A percentile compares a stretch with the other conserved stretches of the same genome.
These are phyloP conservation scores for Triangularia setosa DNA, from an alignment of 2,329 filamentous ascomycete species.

Conservation along the genomic window DNA sequence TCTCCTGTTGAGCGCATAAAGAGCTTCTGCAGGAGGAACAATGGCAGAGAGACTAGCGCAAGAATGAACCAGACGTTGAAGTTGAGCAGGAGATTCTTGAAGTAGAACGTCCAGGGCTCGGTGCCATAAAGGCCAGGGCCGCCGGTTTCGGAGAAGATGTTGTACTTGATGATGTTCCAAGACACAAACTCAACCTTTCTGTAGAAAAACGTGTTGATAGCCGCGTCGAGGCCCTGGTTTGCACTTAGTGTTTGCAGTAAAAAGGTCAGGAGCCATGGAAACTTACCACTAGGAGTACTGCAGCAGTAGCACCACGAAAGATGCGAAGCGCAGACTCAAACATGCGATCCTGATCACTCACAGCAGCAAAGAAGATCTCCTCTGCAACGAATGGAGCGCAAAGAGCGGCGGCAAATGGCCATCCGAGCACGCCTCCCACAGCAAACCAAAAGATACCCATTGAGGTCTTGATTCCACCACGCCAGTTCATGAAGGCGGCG, in stretches of 20 bases:
- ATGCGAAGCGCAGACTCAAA: slow-evolving; percentile 59
- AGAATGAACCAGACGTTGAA: slow-evolving; percentile 94
- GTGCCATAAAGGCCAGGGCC: slow-evolving; percentile 93
- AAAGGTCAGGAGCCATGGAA: background rate
- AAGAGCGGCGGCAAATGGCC: slow-evolving; percentile 88
- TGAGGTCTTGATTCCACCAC: slow-evolving; percentile 71
- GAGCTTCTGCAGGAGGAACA: slow-evolving; percentile 70
- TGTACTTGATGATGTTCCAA: slow-evolving; percentile 94
- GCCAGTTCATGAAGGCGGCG: slow-evolving; percentile 87
- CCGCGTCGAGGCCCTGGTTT: slow-evolving; percentile 61
- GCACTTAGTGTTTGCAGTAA: slow-evolving; percentile 25
- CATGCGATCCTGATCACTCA: slow-evolving; percentile 56
- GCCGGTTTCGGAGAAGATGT: slow-evolving; percentile 77
- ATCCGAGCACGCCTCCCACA: slow-evolving; percentile 78
- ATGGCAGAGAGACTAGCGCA: slow-evolving; percentile 68
- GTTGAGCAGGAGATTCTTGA: slow-evolving; percentile 85
- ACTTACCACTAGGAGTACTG: slow-evolving; percentile 65
- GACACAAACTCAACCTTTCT: slow-evolving; percentile 71
- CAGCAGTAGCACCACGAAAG: slow-evolving; percentile 62
- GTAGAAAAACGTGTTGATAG: slow-evolving; percentile 81
- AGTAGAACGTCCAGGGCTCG: slow-evolving; percentile 95
- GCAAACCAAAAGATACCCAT: slow-evolving; percentile 89
- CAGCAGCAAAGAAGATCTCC: slow-evolving; percentile 58
- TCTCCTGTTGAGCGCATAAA: slow-evolving; percentile 54
- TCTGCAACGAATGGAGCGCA: slow-evolving; percentile 77